Base-by-base conservation (phyloP, 2,329 filamentous ascomycete genomes). In the Nigrospora sphaerica region DNA sequence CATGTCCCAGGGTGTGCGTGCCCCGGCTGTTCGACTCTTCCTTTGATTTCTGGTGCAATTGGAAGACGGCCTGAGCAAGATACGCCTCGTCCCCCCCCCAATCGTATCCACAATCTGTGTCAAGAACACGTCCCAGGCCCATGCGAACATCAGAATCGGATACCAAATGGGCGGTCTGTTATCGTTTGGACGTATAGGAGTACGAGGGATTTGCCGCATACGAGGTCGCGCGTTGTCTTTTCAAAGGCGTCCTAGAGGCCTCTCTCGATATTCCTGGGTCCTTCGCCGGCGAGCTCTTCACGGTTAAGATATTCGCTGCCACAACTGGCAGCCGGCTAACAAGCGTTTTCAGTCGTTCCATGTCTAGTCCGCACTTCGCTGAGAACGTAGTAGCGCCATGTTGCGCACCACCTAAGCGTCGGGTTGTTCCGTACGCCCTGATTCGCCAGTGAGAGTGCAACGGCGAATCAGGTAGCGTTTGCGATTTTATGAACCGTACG, bases 11-110 rank as follows among this genome's bases (percentile, higher is more conserved):
- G 6, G 19, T 23, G 19, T 23, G 19, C 4, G 19, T 23, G 19
- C 19, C 19, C 19, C 19, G 19, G 19, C 19, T 23, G 19, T 23
- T 23, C 19, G 19, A 23, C 19, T 23, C 19, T 23, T 7, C 7
- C 19, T 23, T 23, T 7, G 19, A 36, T 50, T 53, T 39, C 49
- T 46, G n/a, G 50, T 49, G 13, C 16, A 45, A 48, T 45, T 56
- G 6, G 50, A 49, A 42, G 36, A 52, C 39, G 42, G 47, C 16
- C 44, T 54, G 17, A 37, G 14, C 39, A 23, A 23, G 4, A 23
- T 23, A 23, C 19, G 19, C 19, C 19, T 23, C 19, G 7, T 23
- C 19, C 19, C 19, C 19, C 19, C 7, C 19, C 4, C 19, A 23
- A 23, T 23, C 19, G 19, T 23, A 23, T 23, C 19, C 19, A 23